Percentiles rank a stretch among this genome's conserved stretches.
Evolutionary conservation across 257 asterid species (phyloP).

Genomic region (Przewalskia tangutica): DNA sequence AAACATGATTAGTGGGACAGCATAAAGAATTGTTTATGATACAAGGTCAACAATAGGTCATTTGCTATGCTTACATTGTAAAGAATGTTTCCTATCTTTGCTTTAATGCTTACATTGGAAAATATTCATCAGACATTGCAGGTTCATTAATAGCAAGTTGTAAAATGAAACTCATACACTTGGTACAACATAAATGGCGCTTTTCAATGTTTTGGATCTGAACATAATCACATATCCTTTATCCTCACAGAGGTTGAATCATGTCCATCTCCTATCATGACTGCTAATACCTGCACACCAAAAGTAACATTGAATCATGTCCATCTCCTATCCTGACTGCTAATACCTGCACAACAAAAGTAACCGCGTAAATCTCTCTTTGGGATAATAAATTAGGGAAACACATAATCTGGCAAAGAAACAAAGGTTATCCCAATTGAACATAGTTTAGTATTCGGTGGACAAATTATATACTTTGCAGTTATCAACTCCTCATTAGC

Average conservation of each 20-base stretch:
- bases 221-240: background rate
- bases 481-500: background rate
- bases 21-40: background rate
- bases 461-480: background rate
- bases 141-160: background rate
- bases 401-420: background rate
- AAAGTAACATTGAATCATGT: background rate
- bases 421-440: background rate
- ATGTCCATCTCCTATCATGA: background rate
- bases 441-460: background rate
- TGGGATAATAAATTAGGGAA: background rate
- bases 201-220: background rate
- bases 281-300: slow-evolving; percentile 4
- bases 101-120: background rate
- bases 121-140: background rate
- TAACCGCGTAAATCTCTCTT: background rate
- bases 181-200: background rate
- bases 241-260: slow-evolving; percentile 1
- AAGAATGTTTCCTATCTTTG: background rate
- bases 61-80: background rate
- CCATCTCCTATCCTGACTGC: background rate
- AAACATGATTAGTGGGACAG: background rate
- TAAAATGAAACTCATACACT: background rate
- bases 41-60: background rate
- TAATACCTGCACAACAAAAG: background rate